Conservation (phyloP, 164 flowering plant species). For the Berberis vulgaris region DNA sequence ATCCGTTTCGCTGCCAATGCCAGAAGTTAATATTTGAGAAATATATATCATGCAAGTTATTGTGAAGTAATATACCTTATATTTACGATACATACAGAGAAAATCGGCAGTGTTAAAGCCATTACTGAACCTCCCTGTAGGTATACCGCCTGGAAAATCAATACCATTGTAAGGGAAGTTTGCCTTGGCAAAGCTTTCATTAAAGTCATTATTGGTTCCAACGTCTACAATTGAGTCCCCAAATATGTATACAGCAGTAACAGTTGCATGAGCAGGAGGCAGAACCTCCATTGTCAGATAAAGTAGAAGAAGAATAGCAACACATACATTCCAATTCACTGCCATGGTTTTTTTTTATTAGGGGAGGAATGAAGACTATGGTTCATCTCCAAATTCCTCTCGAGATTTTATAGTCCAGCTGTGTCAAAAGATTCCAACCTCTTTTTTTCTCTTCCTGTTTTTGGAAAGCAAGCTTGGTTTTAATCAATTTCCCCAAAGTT, state of each 20-base stretch:
- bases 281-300: neutral
- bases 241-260: neutral
- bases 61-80: no score
- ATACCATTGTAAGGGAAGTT: neutral
- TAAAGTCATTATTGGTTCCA: neutral
- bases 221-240: neutral
- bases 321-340: neutral
- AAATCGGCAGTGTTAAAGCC: neutral
- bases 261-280: neutral
- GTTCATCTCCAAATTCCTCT: neutral
- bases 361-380: neutral
- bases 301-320: neutral
- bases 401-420: no score
- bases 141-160: neutral
- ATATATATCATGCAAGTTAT: neutral
- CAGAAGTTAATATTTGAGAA: no score
- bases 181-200: neutral
- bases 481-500: no score
- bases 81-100: neutral
- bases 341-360: neutral
- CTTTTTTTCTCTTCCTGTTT: no score
- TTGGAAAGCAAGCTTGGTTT: no score
- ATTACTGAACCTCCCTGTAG: constrained; percentile 1
- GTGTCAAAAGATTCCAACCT: no score
- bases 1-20: constrained; percentile 16